Base-by-base conservation (phyloP, 1,284 basidiomycete genomes). In the Fomitopsis betulina region DNA sequence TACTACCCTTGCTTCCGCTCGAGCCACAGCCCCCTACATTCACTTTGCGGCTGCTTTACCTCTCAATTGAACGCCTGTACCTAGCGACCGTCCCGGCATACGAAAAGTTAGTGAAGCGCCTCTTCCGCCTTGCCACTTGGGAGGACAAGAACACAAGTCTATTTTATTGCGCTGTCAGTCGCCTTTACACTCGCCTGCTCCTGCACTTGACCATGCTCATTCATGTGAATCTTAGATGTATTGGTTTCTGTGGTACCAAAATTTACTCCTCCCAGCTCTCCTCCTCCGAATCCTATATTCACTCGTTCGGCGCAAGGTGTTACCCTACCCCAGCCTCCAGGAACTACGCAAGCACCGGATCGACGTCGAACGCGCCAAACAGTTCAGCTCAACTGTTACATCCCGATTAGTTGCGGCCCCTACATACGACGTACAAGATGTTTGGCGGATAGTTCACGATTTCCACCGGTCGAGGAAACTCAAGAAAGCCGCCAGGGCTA, bases 181-280 rank as follows among this genome's bases (percentile, higher is more conserved):
- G 53, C 54, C 0, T 33, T 56, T 30, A 30, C 27, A 15, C 15
- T 32, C 25, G 3, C 38, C 43, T 45, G 30, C 10, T 21, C 12
- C 23, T 12, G 3, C 15, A 9, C 30, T 53, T 21, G 39, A 45
- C 50, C 38, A 43, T 54, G 56, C 59, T 68, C 19, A 62, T 55
- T 42, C 33, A 33, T 3, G 33, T 13, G 40, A 32, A 33, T 56
- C 19, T 1, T 59, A 87, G 86, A 60, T 75, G 2, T 89, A 80
- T 61, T 89, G 87, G 87, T 66, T 78, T 25, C 66, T 87, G 19
- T 89, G 87, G 87, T 81, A 80, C 65, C 65, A 80, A 55, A 76
- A 86, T 62, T 65, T 85, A 17, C 73, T 89, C 5, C 70, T 83
- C 13, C 79, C 86, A 17, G 75, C 78, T 5, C 65, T 85, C 37